Conservation (phyloP, 1,139 yeast species). For the Cylindricascospora bacillispora region DNA sequence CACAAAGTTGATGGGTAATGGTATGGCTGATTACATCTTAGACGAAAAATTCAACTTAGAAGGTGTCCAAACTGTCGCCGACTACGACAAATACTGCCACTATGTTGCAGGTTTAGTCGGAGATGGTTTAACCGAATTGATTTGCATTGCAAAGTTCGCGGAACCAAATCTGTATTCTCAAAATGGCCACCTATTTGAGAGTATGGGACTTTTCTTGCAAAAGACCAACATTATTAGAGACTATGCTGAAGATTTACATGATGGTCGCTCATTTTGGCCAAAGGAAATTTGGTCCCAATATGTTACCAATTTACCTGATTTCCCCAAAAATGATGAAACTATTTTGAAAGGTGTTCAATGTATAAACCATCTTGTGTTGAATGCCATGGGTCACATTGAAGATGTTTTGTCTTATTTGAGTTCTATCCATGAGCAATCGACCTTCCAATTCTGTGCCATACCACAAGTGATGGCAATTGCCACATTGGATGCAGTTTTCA, state of each 20-base stretch:
- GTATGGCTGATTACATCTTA: slow-evolving; percentile 90
- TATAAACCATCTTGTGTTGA: slow-evolving; percentile 68
- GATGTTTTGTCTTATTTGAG: slow-evolving; percentile 71
- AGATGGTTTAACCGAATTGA: slow-evolving; percentile 78
- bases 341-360: slow-evolving; percentile 65
- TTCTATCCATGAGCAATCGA: slow-evolving; percentile 65
- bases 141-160: slow-evolving; percentile 55
- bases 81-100: slow-evolving; percentile 85
- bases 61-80: slow-evolving; percentile 68
- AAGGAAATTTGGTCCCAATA: slow-evolving; percentile 83
- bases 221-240: slow-evolving; percentile 87
- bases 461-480: slow-evolving; percentile 99
- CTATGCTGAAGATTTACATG: slow-evolving; percentile 81
- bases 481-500: slow-evolving; percentile 73
- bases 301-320: slow-evolving; percentile 49
- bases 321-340: slow-evolving; percentile 33
- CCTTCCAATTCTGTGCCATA: slow-evolving; percentile 87
- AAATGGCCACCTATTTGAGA: slow-evolving; percentile 48
- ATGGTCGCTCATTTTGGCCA: slow-evolving; percentile 96
- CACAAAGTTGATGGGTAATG: slow-evolving; percentile 81
- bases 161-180: slow-evolving; percentile 38
- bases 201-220: slow-evolving; percentile 82
- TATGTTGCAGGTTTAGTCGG: slow-evolving; percentile 98
- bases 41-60: slow-evolving; percentile 66
- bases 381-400: slow-evolving; percentile 65